A percentile compares a stretch with the other conserved stretches of the same genome.
Evolutionary conservation across 129 eudicot species (phyloP).

Genomic region (Saussurea involucrata): DNA sequence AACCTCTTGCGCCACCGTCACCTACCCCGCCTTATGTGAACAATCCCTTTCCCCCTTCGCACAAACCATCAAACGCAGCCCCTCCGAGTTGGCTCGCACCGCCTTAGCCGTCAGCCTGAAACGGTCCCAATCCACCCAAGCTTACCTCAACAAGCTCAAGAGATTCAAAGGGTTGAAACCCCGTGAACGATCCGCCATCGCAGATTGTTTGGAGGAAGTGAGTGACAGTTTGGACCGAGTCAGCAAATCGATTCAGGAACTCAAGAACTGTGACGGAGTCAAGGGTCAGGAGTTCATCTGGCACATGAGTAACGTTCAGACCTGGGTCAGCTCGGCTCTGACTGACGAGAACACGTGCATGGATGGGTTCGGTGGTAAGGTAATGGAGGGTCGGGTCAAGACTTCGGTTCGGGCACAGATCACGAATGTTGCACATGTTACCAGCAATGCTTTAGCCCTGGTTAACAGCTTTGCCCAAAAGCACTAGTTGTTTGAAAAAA

Average conservation of each 20-base stretch:
- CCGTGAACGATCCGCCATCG: conserved; percentile 51
- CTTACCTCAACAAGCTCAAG: conserved; percentile 43
- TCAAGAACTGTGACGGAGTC: conserved; percentile 38
- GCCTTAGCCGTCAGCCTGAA: conserved; percentile 61
- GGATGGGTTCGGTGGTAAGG: conserved; percentile 82
- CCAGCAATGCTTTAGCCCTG: conserved; percentile 89
- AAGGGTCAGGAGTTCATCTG: conserved; percentile 52
- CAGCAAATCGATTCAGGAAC: conserved; percentile 53
- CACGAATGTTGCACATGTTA: conserved; percentile 56
- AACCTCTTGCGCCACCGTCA: conserved; percentile 47
- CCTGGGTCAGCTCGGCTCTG: conserved; percentile 95
- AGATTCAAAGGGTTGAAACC: conserved; percentile 48
- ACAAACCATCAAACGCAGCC: conserved; percentile 45
- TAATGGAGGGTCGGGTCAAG: conserved; percentile 57
- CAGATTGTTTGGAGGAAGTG: conserved; percentile 73
- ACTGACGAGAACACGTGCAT: conserved; percentile 78
- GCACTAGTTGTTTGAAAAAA: conserved; percentile 16
- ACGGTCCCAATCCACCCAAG: conserved; percentile 37
- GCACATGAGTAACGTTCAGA: conserved; percentile 82
- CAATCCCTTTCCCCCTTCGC: conserved; percentile 59
- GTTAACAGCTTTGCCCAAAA: conserved; percentile 60
- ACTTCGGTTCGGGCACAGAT: conserved; percentile 54
- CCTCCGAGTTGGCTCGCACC: conserved; percentile 43
- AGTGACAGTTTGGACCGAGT: conserved; percentile 64
- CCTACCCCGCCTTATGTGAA: conserved; percentile 62